A percentile compares a stretch with the other conserved stretches of the same genome.
Conservation (phyloP, 148 eudicot genomes). For the Vaccinium darrowii region DNA sequence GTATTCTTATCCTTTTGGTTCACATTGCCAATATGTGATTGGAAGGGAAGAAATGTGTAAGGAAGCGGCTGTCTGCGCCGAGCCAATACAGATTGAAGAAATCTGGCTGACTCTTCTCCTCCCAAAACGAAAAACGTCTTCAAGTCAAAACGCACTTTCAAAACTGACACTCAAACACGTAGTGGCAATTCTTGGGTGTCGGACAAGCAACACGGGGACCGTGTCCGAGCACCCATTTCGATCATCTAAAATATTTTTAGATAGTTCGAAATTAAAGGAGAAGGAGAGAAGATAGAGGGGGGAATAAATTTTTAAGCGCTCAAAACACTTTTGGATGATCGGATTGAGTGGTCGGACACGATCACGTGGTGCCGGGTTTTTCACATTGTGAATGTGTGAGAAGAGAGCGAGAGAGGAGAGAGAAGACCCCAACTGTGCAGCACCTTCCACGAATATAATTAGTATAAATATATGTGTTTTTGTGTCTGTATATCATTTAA, state of each 20-base stretch:
- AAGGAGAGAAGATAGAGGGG: background rate
- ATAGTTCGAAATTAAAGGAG: background rate
- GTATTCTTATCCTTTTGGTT: background rate
- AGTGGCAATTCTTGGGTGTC: background rate
- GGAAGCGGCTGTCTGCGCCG: background rate
- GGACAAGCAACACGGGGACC: too few species aligned
- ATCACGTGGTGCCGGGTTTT: too few species aligned
- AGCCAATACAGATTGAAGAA: background rate
- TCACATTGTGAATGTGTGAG: too few species aligned
- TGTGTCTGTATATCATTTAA: constrained; percentile 23
- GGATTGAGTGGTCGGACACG: too few species aligned
- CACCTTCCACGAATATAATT: background rate
- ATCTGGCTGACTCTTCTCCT: background rate
- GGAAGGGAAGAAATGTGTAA: background rate
- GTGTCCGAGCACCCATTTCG: too few species aligned
- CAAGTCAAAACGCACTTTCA: constrained; percentile 22
- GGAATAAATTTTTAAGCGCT: too few species aligned
- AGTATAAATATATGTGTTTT: background rate
- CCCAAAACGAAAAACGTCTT: background rate
- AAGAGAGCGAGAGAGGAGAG: background rate
- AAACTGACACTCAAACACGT: constrained; percentile 4
- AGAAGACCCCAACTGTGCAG: too few species aligned
- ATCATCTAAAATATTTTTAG: too few species aligned
- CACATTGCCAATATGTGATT: background rate
- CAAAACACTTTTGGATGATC: too few species aligned